Conservation (phyloP, 2,329 filamentous ascomycete species). For the Dendrostoma leiphaemia region DNA sequence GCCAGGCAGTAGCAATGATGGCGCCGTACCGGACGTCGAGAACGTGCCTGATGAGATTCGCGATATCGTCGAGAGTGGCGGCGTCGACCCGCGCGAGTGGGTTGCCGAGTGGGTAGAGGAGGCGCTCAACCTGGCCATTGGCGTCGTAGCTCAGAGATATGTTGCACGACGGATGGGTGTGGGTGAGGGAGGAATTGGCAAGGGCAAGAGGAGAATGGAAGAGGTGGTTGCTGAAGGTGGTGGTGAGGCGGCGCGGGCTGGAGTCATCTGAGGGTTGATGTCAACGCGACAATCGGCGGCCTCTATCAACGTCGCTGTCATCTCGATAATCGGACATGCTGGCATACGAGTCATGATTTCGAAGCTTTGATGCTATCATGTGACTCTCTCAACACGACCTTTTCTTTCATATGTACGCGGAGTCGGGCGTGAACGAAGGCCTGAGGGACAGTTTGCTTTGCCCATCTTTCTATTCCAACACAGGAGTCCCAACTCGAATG, state of each 20-base stretch:
- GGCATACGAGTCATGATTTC: too few relatives aligned
- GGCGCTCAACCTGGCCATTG: constrained; percentile 71
- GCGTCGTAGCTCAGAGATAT: constrained; percentile 89
- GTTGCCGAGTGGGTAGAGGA: constrained; percentile 97
- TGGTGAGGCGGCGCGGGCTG: constrained; percentile 60
- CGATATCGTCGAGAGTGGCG: constrained; percentile 73
- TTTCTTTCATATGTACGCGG: too few relatives aligned
- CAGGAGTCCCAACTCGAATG: not conserved
- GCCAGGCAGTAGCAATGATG: constrained; percentile 49
- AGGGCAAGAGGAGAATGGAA: constrained; percentile 60
- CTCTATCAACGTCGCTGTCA: too few relatives aligned
- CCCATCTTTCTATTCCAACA: too few relatives aligned
- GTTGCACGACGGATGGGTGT: constrained; percentile 95
- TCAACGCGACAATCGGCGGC: too few relatives aligned
- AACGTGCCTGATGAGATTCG: constrained; percentile 78
- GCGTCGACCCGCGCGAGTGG: constrained; percentile 93
- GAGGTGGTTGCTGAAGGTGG: constrained; percentile 54
- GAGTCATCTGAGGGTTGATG: constrained; percentile 49
- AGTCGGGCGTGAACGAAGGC: too few relatives aligned
- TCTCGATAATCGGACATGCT: too few relatives aligned
- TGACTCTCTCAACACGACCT: too few relatives aligned
- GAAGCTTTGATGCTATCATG: too few relatives aligned
- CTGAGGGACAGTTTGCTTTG: too few relatives aligned
- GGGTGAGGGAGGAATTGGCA: constrained; percentile 69
- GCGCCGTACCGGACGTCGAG: constrained; percentile 32